Evolutionary conservation across 148 eudicot species (phyloP), one percentile per base, ranked within the genome.

Genomic region (Vaccinium myrtillus): DNA sequence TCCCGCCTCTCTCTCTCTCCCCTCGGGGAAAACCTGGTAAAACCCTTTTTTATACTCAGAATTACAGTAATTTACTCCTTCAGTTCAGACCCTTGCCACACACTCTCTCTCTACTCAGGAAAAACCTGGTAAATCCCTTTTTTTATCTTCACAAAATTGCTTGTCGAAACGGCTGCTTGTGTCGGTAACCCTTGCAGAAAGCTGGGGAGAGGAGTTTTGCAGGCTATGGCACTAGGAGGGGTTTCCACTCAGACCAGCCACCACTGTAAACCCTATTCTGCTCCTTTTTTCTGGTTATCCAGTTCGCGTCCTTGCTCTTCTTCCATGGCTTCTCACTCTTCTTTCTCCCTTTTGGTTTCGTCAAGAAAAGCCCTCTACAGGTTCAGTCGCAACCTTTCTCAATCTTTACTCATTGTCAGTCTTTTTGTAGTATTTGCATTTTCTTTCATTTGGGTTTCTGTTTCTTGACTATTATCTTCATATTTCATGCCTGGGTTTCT

Each of bases 141-240:
- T 13, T n/a, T 2, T 6, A 55, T 25, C 71, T 49, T 12, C 25
- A 16, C 25, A 32, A 11, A 10, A 83, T 63, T 50, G 73, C 8
- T 81, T 84, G 84, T 81, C 90, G 90, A 91, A 79, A 93, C 93
- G 98, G 95, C 92, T 84, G 65, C 77, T 84, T 89, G 83, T 83
- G 59, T 83, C 30, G 70, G 85, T 59, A 83, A 85, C 88, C 86
- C 76, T 77, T 83, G 86, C 88, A 83, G 50, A 36, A 88, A 86
- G 87, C 85, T 89, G 81, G 90, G 92, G 61, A 88, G 87, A 86
- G 87, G 85, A 87, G 81, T 76, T 46, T 8, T 85, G 53, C 86
- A 54, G 53, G 88, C 89, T 83, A 71, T 90, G 83, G 73, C 91
- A 39, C 84, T 87, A 92, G 94, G 89, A 92, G 94, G 89, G 56